A percentile compares a stretch with the other conserved stretches of the same genome.
Evolutionary conservation across 768 basidiomycete species (phyloP).

Genomic region (Leucogyrophana mollusca): DNA sequence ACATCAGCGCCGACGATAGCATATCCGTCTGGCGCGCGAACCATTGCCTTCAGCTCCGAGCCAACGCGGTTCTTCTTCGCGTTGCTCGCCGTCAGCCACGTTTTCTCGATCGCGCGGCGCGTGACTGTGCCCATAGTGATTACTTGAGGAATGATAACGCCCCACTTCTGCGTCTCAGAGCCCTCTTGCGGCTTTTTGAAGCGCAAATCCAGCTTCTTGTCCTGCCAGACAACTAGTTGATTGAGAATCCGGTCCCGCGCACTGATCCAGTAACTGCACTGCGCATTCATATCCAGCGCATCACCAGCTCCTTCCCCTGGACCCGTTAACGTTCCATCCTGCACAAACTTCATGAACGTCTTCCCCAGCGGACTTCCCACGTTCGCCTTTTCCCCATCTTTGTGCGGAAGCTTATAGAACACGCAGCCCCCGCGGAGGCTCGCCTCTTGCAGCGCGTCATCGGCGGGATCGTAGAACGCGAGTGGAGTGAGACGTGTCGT

Average conservation of each 20-base stretch:
- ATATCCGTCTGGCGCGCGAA: conserved; percentile 90
- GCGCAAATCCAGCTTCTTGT: conserved; percentile 50
- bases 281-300: conserved; percentile 87
- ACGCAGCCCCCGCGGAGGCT: conserved; percentile 46
- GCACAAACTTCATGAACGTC: conserved; percentile 83
- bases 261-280: conserved; percentile 98
- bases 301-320: conserved; percentile 78
- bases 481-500: conserved; percentile 46
- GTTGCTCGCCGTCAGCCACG: conserved; percentile 98
- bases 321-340: conserved; percentile 84
- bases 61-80: conserved; percentile 98
- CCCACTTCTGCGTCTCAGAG: conserved; percentile 57
- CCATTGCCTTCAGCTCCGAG: conserved; percentile 97
- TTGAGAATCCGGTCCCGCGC: conserved; percentile 88
- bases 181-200: conserved; percentile 28
- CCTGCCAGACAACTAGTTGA: conserved; percentile 91
- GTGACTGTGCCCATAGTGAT: conserved; percentile 99
- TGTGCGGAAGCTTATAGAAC: conserved; percentile 95
- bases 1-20: conserved; percentile 97
- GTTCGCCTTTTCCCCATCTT: conserved; percentile 91
- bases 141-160: conserved; percentile 93
- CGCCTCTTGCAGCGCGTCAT: conserved; percentile 54
- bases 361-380: conserved; percentile 93
- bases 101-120: conserved; percentile 94
- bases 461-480: conserved; percentile 61